These are phyloP conservation scores for Candida glaebosa DNA, from an alignment of 805 yeast genomes.

Conservation along the genomic window DNA sequence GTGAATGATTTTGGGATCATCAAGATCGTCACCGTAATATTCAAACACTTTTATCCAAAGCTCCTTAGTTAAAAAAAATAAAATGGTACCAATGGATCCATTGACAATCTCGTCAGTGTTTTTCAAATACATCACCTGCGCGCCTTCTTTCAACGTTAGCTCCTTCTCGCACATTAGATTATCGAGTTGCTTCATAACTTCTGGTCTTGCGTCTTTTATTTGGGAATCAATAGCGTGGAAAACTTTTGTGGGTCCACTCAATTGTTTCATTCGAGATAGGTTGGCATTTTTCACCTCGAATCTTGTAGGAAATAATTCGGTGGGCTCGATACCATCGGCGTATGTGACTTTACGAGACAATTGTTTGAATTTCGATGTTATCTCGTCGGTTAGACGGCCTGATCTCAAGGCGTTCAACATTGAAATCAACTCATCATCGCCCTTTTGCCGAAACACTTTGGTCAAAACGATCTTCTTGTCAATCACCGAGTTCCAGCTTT, in stretches of 20 bases:
- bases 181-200: conserved; percentile 38
- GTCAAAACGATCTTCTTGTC: conserved; percentile 65
- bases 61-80: conserved; percentile 43
- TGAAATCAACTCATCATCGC: conserved; percentile 70
- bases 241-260: conserved; percentile 45
- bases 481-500: conserved; percentile 64
- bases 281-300: conserved; percentile 82
- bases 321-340: conserved; percentile 79
- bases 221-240: conserved; percentile 42
- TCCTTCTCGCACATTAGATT: conserved; percentile 68
- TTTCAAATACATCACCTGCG: conserved; percentile 92
- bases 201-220: conserved; percentile 14
- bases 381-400: conserved; percentile 56
- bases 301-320: conserved; percentile 86
- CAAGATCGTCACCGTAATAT: conserved; percentile 16
- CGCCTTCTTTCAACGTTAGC: conserved; percentile 70
- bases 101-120: conserved; percentile 83
- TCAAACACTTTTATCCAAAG: conserved; percentile 23
- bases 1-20: conserved; percentile 17
- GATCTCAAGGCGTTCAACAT: conserved; percentile 78
- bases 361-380: conserved; percentile 45
- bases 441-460: conserved; percentile 83
- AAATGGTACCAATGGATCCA: conserved; percentile 82
- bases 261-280: conserved; percentile 25
- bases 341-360: conserved; percentile 58